A percentile compares a stretch with the other conserved stretches of the same genome.
Evolutionary conservation across 306 rosid genomes (phyloP).

Genomic region (Cyclanthera cordifolia): DNA sequence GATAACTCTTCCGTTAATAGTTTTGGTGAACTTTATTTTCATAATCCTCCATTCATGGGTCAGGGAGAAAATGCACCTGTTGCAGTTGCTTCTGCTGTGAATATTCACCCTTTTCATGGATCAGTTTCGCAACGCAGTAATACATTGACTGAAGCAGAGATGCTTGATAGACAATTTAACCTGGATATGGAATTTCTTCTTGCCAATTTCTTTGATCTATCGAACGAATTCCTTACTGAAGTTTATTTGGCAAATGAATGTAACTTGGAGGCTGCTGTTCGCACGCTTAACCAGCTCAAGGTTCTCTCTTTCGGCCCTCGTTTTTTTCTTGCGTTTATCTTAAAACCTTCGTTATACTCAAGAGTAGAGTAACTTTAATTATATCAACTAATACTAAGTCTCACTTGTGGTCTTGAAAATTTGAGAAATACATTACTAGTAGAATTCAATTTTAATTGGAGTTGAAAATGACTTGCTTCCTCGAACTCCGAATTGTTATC

Average conservation of each 20-base stretch:
- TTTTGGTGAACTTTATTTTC: slow-evolving; percentile 22
- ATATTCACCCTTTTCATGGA: slow-evolving; percentile 30
- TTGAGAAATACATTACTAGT: too few species aligned
- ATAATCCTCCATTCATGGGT: too few species aligned
- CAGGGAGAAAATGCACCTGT: neutral
- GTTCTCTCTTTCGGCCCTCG: slow-evolving; percentile 22
- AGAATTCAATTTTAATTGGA: too few species aligned
- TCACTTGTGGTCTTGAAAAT: too few species aligned
- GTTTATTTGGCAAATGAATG: slow-evolving; percentile 48
- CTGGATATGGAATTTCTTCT: slow-evolving; percentile 64
- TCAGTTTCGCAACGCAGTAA: slow-evolving; percentile 25
- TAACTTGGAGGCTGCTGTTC: slow-evolving; percentile 54
- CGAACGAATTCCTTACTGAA: slow-evolving; percentile 52
- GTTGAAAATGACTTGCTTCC: too few species aligned
- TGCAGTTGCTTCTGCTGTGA: slow-evolving; percentile 17
- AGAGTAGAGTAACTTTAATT: too few species aligned
- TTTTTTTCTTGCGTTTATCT: neutral
- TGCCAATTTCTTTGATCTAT: slow-evolving; percentile 47
- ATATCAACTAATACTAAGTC: too few species aligned
- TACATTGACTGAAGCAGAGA: slow-evolving; percentile 26
- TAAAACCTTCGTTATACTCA: too few species aligned
- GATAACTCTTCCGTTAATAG: slow-evolving; percentile 16
- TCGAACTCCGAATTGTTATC: too few species aligned
- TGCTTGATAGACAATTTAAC: slow-evolving; percentile 38
- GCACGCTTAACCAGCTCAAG: slow-evolving; percentile 83